Evolutionary conservation across 148 eudicot species (phyloP).

Genomic region (Chenopodium quinoa): DNA sequence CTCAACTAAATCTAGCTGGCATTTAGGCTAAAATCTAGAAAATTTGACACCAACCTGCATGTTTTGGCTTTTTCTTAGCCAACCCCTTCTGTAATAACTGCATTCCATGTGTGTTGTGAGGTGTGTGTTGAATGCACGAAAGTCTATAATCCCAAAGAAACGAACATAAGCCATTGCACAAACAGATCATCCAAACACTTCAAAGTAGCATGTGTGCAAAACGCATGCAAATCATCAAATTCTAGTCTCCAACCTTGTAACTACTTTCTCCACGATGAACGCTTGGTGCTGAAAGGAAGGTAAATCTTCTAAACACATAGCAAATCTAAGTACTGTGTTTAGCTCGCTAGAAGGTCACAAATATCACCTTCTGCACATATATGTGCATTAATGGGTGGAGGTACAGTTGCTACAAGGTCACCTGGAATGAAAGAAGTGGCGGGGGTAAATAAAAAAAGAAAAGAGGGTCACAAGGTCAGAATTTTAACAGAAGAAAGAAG

Average conservation of each 20-base stretch:
- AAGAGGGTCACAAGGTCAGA: not conserved
- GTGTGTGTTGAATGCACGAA: not conserved
- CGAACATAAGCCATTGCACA: not conserved
- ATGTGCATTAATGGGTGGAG: not conserved
- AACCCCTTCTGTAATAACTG: not conserved
- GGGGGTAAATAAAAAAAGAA: not conserved
- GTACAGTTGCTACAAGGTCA: not conserved
- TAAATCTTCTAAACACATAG: not conserved
- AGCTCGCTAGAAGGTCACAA: not conserved
- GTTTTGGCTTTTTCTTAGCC: no score
- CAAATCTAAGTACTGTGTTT: not conserved
- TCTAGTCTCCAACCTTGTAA: not conserved
- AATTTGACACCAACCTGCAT: not conserved
- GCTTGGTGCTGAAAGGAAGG: not conserved
- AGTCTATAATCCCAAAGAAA: not conserved
- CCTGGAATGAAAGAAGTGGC: not conserved
- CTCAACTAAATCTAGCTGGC: not conserved
- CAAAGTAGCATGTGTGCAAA: no score
- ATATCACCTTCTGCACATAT: not conserved
- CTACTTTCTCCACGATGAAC: not conserved
- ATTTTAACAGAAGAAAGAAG: not conserved
- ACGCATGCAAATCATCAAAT: not conserved
- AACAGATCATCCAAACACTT: no score
- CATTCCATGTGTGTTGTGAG: not conserved
- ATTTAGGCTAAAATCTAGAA: not conserved